Conservation (phyloP, 2,329 filamentous ascomycete genomes). For the Bertia moriformis region DNA sequence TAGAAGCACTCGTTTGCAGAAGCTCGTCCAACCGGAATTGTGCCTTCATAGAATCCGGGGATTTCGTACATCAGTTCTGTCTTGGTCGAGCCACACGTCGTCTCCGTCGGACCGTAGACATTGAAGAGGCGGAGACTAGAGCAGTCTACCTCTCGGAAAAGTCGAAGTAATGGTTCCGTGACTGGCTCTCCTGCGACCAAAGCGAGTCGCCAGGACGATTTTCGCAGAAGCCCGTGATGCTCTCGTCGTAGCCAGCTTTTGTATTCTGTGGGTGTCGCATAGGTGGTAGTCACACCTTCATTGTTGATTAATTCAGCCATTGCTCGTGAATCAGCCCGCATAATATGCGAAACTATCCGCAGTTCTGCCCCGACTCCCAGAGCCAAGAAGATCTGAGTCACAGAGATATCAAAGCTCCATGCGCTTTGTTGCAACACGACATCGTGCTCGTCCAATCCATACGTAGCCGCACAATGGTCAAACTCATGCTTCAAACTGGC, state of each 20-base stretch:
- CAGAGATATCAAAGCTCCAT: constrained; percentile 23
- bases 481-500: too few relatives aligned
- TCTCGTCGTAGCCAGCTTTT: constrained; percentile 4
- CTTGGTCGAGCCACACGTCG: neutral
- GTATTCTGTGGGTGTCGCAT: constrained; percentile 25
- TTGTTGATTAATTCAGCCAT: constrained; percentile 18
- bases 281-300: constrained; percentile 19
- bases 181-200: constrained; percentile 15
- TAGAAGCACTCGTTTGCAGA: constrained; percentile 3
- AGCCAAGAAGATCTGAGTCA: constrained; percentile 19
- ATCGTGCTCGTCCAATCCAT: too few relatives aligned
- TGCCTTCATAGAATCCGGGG: neutral
- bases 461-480: too few relatives aligned
- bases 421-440: constrained; percentile 20
- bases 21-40: constrained; percentile 2
- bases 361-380: constrained; percentile 20
- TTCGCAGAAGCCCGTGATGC: constrained; percentile 7
- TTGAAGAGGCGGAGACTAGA: constrained; percentile 9
- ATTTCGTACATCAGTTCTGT: neutral
- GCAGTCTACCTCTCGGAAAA: constrained; percentile 3
- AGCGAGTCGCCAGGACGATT: constrained; percentile 13
- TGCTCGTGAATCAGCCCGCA: constrained; percentile 16
- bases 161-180: constrained; percentile 3
- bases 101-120: constrained; percentile 12
- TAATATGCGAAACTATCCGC: constrained; percentile 13